phyloP scores from a whole-genome alignment of 495 filamentous ascomycete species.

The Penicillium argentinense region DNA sequence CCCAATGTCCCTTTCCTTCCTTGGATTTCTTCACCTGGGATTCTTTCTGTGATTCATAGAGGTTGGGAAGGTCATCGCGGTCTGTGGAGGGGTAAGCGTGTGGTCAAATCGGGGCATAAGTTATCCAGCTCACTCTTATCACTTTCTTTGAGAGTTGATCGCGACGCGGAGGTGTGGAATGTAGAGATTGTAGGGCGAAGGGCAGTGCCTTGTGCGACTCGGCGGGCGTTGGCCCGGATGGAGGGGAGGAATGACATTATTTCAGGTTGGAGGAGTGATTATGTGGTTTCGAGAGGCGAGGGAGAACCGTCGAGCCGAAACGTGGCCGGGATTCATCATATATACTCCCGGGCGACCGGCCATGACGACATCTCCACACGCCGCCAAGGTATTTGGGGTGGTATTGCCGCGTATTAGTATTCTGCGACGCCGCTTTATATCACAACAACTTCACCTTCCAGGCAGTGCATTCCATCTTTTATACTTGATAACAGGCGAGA shows the following conservation, averaged over 20 bases:
- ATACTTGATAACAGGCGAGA: no score
- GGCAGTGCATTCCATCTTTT: no score
- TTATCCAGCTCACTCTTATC: conserved; percentile 27
- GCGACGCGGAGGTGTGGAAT: conserved; percentile 32
- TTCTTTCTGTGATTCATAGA: conserved; percentile 71
- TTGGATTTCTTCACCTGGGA: conserved; percentile 68
- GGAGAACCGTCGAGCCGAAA: neutral
- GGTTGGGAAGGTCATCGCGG: conserved; percentile 37
- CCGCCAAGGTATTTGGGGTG: no score
- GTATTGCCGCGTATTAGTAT: no score
- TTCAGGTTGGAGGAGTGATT: neutral
- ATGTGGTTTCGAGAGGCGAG: neutral
- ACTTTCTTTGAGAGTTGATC: conserved; percentile 33
- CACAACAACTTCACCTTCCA: no score
- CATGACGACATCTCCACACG: conserved; percentile 1
- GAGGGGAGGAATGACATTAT: conserved; percentile 36
- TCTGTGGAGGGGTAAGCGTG: conserved; percentile 22
- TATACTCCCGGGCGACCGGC: neutral
- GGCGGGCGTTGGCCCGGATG: conserved; percentile 25
- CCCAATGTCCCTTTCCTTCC: conserved; percentile 78
- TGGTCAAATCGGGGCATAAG: neutral
- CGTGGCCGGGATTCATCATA: no score
- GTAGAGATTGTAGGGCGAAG: conserved; percentile 16
- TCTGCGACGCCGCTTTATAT: no score
- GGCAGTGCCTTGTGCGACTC: conserved; percentile 16